phyloP scores from a whole-genome alignment of 768 basidiomycete genomes.

The Dictyophora rubrovolvata region DNA sequence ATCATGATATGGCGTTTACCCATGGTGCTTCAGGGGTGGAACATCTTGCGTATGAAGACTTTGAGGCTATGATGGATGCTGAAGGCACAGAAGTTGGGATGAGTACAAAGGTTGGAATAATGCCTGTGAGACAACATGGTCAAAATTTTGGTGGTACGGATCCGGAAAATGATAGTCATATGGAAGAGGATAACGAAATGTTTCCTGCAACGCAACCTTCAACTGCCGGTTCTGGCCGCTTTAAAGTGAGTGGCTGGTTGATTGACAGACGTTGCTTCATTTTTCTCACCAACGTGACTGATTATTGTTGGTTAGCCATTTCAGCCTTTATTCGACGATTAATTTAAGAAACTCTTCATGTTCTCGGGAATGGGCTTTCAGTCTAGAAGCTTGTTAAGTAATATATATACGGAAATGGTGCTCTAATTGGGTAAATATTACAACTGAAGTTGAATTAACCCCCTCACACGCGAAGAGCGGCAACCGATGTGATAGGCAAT shows the following conservation, averaged over 20 bases:
- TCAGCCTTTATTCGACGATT: not conserved
- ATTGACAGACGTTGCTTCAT: not conserved
- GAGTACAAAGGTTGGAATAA: not conserved
- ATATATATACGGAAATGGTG: no score
- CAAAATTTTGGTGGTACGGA: no score
- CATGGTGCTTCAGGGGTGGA: constrained; percentile 47
- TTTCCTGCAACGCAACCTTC: not conserved
- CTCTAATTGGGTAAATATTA: no score
- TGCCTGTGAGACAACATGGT: not conserved
- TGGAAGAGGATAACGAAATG: no score
- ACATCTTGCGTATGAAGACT: constrained; percentile 51
- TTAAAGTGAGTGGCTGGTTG: not conserved
- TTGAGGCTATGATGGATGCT: constrained; percentile 48
- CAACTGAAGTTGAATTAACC: no score
- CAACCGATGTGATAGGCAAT: no score
- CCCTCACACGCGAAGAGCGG: no score
- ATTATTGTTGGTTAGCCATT: not conserved
- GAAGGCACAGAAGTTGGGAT: constrained; percentile 20
- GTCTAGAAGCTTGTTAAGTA: no score
- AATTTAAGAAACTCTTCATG: not conserved
- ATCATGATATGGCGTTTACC: constrained; percentile 35
- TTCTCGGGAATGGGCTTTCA: no score
- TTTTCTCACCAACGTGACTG: not conserved
- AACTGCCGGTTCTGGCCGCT: not conserved
- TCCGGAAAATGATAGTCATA: no score